Conservation (phyloP, 2,329 filamentous ascomycete genomes). For the Sporothrix brunneoviolacea region DNA sequence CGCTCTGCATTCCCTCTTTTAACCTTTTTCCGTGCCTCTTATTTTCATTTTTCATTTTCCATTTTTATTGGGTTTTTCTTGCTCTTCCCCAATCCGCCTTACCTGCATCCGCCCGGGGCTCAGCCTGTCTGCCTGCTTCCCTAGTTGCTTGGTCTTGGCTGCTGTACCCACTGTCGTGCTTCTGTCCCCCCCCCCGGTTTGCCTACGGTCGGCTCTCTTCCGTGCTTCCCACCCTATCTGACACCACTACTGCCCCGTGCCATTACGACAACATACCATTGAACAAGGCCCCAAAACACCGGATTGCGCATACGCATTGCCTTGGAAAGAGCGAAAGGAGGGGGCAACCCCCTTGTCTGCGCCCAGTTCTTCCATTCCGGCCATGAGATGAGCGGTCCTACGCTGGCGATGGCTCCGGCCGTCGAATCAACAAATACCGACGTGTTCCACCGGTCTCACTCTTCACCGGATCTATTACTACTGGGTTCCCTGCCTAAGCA, state of each 20-base stretch:
- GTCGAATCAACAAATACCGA: conserved; percentile 29
- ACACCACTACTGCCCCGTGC: conserved; percentile 9
- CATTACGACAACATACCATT: conserved; percentile 6
- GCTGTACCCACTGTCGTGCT: conserved; percentile 9
- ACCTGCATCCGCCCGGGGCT: conserved; percentile 4
- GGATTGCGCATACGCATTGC: conserved; percentile 3
- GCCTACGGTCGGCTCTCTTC: conserved; percentile 9
- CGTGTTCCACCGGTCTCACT: conserved; percentile 30
- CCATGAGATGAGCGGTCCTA: conserved; percentile 39
- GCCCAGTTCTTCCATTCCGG: conserved; percentile 13
- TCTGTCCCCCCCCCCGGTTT: neutral
- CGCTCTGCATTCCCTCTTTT: conserved; percentile 5
- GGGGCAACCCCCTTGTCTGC: conserved; percentile 4
- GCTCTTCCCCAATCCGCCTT: conserved; percentile 6
- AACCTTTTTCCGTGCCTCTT: neutral
- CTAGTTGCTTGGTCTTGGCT: conserved; percentile 4
- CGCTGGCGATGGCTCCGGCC: conserved; percentile 34
- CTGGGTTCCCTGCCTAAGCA: conserved; percentile 18
- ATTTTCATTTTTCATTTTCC: neutral
- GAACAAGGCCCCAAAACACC: conserved; percentile 11
- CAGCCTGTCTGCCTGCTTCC: conserved; percentile 9
- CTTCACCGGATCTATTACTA: conserved; percentile 26
- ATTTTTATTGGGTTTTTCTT: neutral
- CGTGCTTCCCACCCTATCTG: conserved; percentile 12
- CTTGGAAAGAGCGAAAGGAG: neutral